Conservation (phyloP, 257 asterid species). For the Plantago major region DNA sequence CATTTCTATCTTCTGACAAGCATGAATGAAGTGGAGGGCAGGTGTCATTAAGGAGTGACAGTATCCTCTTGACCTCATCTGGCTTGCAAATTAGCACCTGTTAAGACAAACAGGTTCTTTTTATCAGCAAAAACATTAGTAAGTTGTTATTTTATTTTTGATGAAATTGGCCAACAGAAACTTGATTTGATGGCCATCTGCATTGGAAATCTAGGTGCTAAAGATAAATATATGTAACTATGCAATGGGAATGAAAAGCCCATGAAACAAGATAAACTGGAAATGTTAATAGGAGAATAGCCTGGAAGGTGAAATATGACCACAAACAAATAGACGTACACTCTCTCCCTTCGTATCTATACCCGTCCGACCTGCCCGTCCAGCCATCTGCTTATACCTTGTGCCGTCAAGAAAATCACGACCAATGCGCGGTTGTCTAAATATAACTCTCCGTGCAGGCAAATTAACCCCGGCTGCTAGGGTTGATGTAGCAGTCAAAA, state of each 20-base stretch:
- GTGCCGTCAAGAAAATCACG: slow-evolving; percentile 95
- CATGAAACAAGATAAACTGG: too few relatives aligned
- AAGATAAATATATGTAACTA: neutral
- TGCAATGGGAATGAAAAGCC: neutral
- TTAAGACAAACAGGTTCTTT: neutral
- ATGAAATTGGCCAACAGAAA: too few relatives aligned
- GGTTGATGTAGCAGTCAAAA: slow-evolving; percentile 98
- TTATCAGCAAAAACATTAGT: too few relatives aligned
- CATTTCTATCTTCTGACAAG: slow-evolving; percentile 95
- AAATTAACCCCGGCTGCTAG: slow-evolving; percentile 99
- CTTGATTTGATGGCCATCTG: too few relatives aligned
- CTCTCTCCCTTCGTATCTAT: slow-evolving; percentile 99
- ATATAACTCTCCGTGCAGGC: slow-evolving; percentile 96
- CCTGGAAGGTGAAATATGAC: slow-evolving; percentile 1
- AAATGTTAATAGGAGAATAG: neutral
- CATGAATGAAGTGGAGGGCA: slow-evolving; percentile 96
- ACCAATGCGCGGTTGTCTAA: slow-evolving; percentile 97
- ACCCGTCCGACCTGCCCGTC: slow-evolving; percentile 98
- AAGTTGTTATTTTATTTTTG: too few relatives aligned
- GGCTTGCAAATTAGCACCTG: slow-evolving; percentile 91
- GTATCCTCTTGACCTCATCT: slow-evolving; percentile 74
- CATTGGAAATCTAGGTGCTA: neutral
- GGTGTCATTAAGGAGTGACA: slow-evolving; percentile 67
- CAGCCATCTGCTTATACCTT: slow-evolving; percentile 96
- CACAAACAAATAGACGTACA: slow-evolving; percentile 42